These are phyloP conservation scores for Jaminaea rosea DNA, from an alignment of 1,284 basidiomycete species.

Conservation along the genomic window DNA sequence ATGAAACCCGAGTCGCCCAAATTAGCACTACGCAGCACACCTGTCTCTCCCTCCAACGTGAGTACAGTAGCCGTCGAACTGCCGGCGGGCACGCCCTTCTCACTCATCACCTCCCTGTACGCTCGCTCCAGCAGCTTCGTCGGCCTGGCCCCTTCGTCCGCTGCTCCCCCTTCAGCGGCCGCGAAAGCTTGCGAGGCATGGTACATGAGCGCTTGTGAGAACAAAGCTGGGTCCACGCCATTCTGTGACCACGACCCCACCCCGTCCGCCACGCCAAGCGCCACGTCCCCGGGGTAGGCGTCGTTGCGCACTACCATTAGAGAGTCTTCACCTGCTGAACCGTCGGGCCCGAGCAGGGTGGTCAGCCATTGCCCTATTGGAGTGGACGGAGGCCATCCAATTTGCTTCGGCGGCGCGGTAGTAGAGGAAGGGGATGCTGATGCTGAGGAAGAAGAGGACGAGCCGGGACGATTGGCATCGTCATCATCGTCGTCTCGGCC, in stretches of 20 bases:
- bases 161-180: conserved; percentile 64
- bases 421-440: neutral
- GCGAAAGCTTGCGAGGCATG: conserved; percentile 56
- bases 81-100: conserved; percentile 64
- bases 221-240: conserved; percentile 72
- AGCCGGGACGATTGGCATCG: no score
- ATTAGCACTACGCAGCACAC: conserved; percentile 70
- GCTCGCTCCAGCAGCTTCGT: conserved; percentile 60
- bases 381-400: conserved; percentile 16
- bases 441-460: neutral
- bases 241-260: conserved; percentile 65
- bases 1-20: conserved; percentile 79
- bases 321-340: conserved; percentile 51
- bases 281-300: conserved; percentile 56
- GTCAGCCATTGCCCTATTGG: conserved; percentile 67
- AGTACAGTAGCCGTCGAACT: conserved; percentile 77
- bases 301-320: conserved; percentile 56
- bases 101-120: conserved; percentile 62
- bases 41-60: conserved; percentile 65
- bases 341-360: conserved; percentile 51
- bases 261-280: conserved; percentile 63
- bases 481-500: neutral
- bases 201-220: conserved; percentile 61
- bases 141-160: conserved; percentile 55
- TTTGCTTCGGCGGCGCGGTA: neutral